Percentiles rank a stretch among this genome's conserved stretches.
Conservation (phyloP, 768 basidiomycete species). For the Russula ochroleuca region DNA sequence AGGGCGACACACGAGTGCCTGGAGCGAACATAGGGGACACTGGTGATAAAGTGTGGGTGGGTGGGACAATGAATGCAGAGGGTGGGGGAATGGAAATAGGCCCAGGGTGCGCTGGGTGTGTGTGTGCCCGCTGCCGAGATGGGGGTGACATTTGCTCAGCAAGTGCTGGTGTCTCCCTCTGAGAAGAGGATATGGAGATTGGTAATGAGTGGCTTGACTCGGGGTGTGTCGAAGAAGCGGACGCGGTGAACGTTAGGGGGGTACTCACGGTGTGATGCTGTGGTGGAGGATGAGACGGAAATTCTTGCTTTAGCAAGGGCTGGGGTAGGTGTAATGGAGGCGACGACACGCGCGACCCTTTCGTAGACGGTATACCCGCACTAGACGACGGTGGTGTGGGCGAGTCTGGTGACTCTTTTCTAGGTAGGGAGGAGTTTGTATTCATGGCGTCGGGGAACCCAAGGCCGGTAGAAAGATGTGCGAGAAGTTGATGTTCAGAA, state of each 20-base stretch:
- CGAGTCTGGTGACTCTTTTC: conserved; percentile 19
- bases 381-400: conserved; percentile 28
- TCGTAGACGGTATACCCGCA: conserved; percentile 16
- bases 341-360: conserved; percentile 16
- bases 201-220: conserved; percentile 4
- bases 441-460: background rate
- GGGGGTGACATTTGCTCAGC: conserved; percentile 24
- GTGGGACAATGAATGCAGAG: conserved; percentile 41
- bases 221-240: background rate
- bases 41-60: conserved; percentile 34
- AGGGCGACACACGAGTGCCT: conserved; percentile 17
- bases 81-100: conserved; percentile 66
- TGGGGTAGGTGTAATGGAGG: conserved; percentile 16
- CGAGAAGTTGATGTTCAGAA: conserved; percentile 14
- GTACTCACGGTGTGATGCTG: conserved; percentile 3
- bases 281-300: conserved; percentile 9
- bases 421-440: background rate
- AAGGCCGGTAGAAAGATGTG: conserved; percentile 1
- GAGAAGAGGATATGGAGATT: conserved; percentile 1
- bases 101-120: conserved; percentile 58
- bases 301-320: conserved; percentile 6
- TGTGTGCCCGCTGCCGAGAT: conserved; percentile 27
- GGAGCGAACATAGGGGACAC: conserved; percentile 32
- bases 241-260: background rate
- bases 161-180: conserved; percentile 3